phyloP scores from a whole-genome alignment of 1,139 yeast genomes.

The Saccharomyces hybrid region DNA sequence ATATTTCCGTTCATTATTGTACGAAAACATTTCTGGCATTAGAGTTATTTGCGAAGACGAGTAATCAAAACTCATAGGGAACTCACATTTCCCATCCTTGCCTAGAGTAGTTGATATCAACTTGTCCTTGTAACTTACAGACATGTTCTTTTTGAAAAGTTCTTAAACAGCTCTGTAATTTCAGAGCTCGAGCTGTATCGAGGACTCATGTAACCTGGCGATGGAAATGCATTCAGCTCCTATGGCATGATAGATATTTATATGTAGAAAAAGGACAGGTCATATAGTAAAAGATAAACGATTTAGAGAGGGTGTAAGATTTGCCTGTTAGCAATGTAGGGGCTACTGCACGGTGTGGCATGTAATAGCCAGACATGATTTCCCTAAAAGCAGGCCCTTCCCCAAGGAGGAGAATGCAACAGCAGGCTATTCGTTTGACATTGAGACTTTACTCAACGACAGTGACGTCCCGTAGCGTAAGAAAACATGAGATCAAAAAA shows the following conservation, averaged over 20 bases:
- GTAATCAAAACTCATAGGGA: background rate
- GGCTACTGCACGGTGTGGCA: slow-evolving; percentile 2
- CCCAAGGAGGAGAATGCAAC: background rate
- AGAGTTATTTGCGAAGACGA: background rate
- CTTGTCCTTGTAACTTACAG: background rate
- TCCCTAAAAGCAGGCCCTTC: slow-evolving; percentile 5
- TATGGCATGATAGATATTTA: slow-evolving; percentile 4
- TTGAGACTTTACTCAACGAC: slow-evolving; percentile 2
- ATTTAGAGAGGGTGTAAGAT: background rate
- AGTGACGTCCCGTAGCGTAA: background rate
- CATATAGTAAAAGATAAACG: background rate
- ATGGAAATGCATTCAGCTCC: background rate
- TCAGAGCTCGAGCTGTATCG: background rate
- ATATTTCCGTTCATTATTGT: background rate
- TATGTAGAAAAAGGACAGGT: slow-evolving; percentile 6
- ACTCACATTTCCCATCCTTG: background rate
- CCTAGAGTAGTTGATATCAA: background rate
- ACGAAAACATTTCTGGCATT: background rate
- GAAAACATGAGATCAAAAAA: background rate
- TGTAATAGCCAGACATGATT: slow-evolving; percentile 1
- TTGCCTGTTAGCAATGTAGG: slow-evolving; percentile 8
- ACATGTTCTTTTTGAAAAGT: background rate
- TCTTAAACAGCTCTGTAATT: background rate
- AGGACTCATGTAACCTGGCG: background rate
- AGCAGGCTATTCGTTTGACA: slow-evolving; percentile 1